Conservation (phyloP, 306 rosid genomes). For the apple (Malus domestica) region ASM211411v1 NC_041792.1:3262501-3263000, state of each 20-base stretch:
- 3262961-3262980: not conserved
- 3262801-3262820: slow-evolving; percentile 95
- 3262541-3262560: slow-evolving; percentile 96
- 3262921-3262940: slow-evolving; percentile 52
- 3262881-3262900: slow-evolving; percentile 94
- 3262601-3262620: slow-evolving; percentile 87
- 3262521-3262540: slow-evolving; percentile 89
- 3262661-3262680: not conserved
- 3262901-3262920: slow-evolving; percentile 94
- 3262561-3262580: slow-evolving; percentile 97
- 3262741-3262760: slow-evolving; percentile 78
- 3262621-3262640: slow-evolving; percentile 74
- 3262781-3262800: slow-evolving; percentile 96
- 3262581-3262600: slow-evolving; percentile 90
- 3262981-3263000: not conserved
- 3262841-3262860: slow-evolving; percentile 92
- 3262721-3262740: slow-evolving; percentile 4
- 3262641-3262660: slow-evolving; percentile 58
- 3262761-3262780: slow-evolving; percentile 72
- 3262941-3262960: slow-evolving; percentile 5
- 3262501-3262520: slow-evolving; percentile 21
- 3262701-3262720: not conserved
- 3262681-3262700: slow-evolving; percentile 8
- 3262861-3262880: slow-evolving; percentile 92
- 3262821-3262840: slow-evolving; percentile 92